These are phyloP conservation scores for Elaeis oleifera DNA, from an alignment of 202 grass and related monocot genomes.

Conservation along the genomic window DNA sequence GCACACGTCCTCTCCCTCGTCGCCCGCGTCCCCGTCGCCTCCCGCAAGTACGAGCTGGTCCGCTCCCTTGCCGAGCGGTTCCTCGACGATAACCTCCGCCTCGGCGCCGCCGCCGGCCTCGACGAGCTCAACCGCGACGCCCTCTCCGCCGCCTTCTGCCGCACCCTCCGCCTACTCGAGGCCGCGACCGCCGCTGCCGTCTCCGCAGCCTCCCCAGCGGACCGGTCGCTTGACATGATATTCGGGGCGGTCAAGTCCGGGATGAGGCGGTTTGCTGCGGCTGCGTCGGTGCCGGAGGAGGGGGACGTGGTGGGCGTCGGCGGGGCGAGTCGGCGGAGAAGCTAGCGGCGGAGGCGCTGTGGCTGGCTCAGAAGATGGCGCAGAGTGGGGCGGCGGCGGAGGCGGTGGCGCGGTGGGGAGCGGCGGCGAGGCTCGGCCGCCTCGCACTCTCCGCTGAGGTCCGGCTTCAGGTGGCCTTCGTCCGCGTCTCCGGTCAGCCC, in stretches of 20 bases:
- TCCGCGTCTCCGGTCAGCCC: conserved; percentile 47
- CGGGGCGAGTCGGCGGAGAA: conserved; percentile 51
- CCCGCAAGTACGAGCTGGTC: conserved; percentile 72
- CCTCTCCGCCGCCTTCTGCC: conserved; percentile 40
- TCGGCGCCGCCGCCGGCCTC: conserved; percentile 11
- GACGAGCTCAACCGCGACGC: conserved; percentile 34
- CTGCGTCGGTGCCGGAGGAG: neutral
- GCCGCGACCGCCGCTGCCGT: conserved; percentile 10
- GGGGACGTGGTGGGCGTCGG: conserved; percentile 22
- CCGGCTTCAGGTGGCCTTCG: conserved; percentile 59
- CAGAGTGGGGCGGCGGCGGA: conserved; percentile 42
- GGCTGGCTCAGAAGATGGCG: conserved; percentile 73
- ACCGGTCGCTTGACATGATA: conserved; percentile 17
- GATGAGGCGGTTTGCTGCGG: conserved; percentile 24
- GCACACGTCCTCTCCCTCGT: conserved; percentile 54
- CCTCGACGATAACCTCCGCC: conserved; percentile 49
- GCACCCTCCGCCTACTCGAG: conserved; percentile 56
- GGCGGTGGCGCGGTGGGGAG: conserved; percentile 48
- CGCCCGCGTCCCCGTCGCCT: conserved; percentile 56
- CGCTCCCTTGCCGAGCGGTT: conserved; percentile 68
- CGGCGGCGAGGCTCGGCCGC: conserved; percentile 32
- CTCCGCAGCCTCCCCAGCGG: conserved; percentile 14
- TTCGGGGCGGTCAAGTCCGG: conserved; percentile 35
- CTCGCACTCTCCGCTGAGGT: conserved; percentile 47
- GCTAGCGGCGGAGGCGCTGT: conserved; percentile 62